Conservation (phyloP, 306 rosid genomes). For the Astragalus membranaceus region DNA sequence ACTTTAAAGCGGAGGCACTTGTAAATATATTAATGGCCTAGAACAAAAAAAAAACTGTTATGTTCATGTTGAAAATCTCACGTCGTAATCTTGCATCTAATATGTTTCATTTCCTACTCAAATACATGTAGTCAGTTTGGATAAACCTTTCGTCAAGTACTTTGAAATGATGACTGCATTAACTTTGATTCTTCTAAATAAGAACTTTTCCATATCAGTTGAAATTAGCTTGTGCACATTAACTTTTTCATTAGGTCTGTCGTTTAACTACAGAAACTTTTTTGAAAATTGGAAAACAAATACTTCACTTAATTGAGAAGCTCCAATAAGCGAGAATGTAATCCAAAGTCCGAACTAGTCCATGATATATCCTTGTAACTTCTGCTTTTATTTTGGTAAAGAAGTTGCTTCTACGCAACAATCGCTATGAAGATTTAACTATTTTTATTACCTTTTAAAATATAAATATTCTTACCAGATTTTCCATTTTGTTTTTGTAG, state of each 20-base stretch:
- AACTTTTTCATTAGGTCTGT: background rate
- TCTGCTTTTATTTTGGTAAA: background rate
- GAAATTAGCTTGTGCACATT: background rate
- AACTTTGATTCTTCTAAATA: background rate
- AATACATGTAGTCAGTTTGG: background rate
- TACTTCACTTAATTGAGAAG: background rate
- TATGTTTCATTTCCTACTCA: slow-evolving; percentile 7
- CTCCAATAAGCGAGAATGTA: background rate
- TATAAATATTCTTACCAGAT: background rate
- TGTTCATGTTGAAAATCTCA: background rate
- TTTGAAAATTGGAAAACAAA: background rate
- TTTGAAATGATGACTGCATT: background rate
- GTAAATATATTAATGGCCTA: background rate
- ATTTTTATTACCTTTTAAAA: background rate
- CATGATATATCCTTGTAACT: background rate
- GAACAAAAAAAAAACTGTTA: background rate
- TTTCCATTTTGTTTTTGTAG: slow-evolving; percentile 36
- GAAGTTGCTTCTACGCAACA: background rate
- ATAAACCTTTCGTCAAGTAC: background rate
- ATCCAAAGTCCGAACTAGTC: background rate
- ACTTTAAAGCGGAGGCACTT: background rate
- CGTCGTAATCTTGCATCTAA: background rate
- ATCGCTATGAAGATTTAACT: background rate
- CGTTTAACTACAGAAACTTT: background rate
- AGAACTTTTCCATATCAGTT: background rate